A percentile compares a stretch with the other conserved stretches of the same genome.
Evolutionary conservation across 2,329 filamentous ascomycete genomes (phyloP).

Genomic region (Fusarium sp.): DNA sequence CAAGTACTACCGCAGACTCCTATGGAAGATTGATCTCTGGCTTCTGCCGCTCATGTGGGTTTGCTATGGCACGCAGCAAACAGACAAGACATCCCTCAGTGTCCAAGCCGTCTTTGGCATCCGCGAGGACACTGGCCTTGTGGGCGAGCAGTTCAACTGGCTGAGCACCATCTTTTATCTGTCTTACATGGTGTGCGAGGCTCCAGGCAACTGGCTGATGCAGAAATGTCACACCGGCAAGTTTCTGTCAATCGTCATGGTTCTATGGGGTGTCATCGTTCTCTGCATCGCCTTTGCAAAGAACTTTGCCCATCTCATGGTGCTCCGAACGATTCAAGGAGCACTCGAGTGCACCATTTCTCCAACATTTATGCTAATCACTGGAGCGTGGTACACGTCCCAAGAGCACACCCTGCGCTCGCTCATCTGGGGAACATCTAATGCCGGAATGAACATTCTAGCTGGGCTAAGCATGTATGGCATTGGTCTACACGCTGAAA

Average conservation of each 20-base stretch:
- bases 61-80: conserved; percentile 50
- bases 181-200: conserved; percentile 49
- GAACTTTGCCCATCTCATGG: conserved; percentile 43
- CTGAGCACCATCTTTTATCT: conserved; percentile 52
- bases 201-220: conserved; percentile 50
- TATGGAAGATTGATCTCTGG: conserved; percentile 51
- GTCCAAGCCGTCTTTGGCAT: conserved; percentile 52
- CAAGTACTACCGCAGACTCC: conserved; percentile 47
- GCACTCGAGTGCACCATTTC: conserved; percentile 51
- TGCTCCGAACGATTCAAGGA: conserved; percentile 50
- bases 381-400: conserved; percentile 53
- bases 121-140: conserved; percentile 48
- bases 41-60: conserved; percentile 53
- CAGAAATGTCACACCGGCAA: conserved; percentile 55
- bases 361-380: conserved; percentile 52
- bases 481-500: conserved; percentile 40
- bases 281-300: conserved; percentile 1
- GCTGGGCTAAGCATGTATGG: conserved; percentile 51
- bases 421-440: conserved; percentile 53
- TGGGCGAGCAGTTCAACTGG: conserved; percentile 52
- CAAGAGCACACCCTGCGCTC: conserved; percentile 51
- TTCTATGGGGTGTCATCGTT: neutral
- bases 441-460: conserved; percentile 53
- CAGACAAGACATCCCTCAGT: conserved; percentile 51
- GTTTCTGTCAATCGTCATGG: conserved; percentile 39